Percentiles rank a stretch among this genome's conserved stretches.
Evolutionary conservation across 2,329 filamentous ascomycete species (phyloP).

Genomic region (Colletotrichum abscissum): DNA sequence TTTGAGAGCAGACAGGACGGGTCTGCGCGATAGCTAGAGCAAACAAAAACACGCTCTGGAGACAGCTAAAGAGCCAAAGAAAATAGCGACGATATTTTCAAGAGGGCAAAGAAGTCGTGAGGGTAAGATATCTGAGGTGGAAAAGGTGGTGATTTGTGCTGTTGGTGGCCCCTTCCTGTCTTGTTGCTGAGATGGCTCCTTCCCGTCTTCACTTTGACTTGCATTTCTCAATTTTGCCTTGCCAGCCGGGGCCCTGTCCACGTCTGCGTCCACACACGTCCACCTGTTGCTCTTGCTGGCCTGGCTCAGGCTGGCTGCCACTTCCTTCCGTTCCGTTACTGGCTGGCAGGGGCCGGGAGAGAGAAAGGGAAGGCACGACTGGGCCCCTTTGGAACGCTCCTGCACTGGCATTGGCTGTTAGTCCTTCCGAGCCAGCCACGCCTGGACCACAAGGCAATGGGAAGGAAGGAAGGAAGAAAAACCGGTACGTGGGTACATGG

Average conservation of each 20-base stretch:
- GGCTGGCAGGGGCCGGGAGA: neutral
- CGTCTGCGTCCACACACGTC: neutral
- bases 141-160: constrained; percentile 2
- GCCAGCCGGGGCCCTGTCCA: constrained; percentile 11
- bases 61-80: constrained; percentile 2
- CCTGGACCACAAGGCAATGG: constrained; percentile 1
- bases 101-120: constrained; percentile 1
- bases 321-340: neutral
- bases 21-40: neutral
- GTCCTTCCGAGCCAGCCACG: constrained; percentile 12
- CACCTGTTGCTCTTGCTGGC: neutral
- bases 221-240: constrained; percentile 16
- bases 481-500: constrained; percentile 2
- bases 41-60: neutral
- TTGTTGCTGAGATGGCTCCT: constrained; percentile 30
- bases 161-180: constrained; percentile 24
- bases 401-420: constrained; percentile 15
- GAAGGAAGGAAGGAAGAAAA: neutral
- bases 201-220: neutral
- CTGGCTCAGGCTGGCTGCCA: neutral
- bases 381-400: neutral
- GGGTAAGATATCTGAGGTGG: constrained; percentile 16
- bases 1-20: neutral
- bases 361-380: constrained; percentile 8
- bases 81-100: constrained; percentile 17